Conservation (phyloP, 2,329 filamentous ascomycete species). For the Rhinocladiella mackenziei region DNA sequence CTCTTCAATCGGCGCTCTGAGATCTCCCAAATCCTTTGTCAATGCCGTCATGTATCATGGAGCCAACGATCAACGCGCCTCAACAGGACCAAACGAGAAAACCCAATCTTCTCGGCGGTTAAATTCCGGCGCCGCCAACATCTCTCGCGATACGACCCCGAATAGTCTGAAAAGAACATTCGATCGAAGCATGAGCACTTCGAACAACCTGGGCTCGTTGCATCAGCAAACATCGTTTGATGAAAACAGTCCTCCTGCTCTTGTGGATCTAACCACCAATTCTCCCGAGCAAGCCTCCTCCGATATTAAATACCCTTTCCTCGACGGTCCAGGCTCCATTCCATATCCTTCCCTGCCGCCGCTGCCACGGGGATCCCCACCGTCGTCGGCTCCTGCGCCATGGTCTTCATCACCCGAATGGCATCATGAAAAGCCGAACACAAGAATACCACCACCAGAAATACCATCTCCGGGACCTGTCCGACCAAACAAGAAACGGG, state of each 20-base stretch:
- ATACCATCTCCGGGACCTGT: constrained; percentile 33
- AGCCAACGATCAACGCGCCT: constrained; percentile 22
- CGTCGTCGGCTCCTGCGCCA: constrained; percentile 51
- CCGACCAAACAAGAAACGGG: constrained; percentile 56
- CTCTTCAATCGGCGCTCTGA: constrained; percentile 19
- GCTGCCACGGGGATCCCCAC: constrained; percentile 14
- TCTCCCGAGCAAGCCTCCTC: constrained; percentile 53
- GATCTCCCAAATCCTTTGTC: constrained; percentile 23
- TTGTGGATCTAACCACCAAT: constrained; percentile 67
- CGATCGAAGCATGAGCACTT: constrained; percentile 27
- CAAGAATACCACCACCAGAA: constrained; percentile 1
- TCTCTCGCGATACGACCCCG: not conserved
- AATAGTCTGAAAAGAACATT: constrained; percentile 26
- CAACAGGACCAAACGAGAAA: constrained; percentile 15
- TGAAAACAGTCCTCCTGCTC: constrained; percentile 82
- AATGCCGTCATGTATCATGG: constrained; percentile 24
- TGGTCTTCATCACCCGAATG: constrained; percentile 63
- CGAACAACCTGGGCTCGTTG: constrained; percentile 38
- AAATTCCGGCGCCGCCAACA: constrained; percentile 21
- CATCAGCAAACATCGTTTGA: constrained; percentile 59
- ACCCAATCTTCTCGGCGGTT: constrained; percentile 19
- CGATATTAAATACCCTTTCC: constrained; percentile 26
- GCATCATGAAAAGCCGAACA: constrained; percentile 32
- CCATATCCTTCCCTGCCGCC: constrained; percentile 39
- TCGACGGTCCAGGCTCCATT: constrained; percentile 26